Conservation (phyloP, 2,329 filamentous ascomycete genomes). For the Penicillium sp. region DNA sequence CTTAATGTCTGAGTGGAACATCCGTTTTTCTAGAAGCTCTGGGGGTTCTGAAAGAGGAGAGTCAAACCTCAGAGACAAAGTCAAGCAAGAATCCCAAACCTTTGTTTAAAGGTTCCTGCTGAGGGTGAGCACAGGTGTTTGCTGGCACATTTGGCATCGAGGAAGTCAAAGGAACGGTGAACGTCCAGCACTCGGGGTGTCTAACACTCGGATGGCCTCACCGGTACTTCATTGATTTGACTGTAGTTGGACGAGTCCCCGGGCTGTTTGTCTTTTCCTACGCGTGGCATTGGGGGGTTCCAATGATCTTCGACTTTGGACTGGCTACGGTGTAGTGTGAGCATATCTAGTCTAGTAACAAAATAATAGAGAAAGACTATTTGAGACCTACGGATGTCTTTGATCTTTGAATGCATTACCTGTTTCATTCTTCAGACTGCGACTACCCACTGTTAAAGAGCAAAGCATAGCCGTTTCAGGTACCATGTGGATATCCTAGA, state of each 20-base stretch:
- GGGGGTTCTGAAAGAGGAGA: constrained; percentile 25
- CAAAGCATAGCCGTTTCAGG: constrained; percentile 29
- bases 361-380: not conserved
- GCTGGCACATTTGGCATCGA: constrained; percentile 15
- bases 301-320: constrained; percentile 22
- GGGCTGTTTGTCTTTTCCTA: constrained; percentile 19
- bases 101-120: constrained; percentile 25
- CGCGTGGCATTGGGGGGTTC: constrained; percentile 3
- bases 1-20: constrained; percentile 17
- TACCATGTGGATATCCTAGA: constrained; percentile 33
- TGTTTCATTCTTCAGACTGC: constrained; percentile 34
- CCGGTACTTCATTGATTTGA: not conserved
- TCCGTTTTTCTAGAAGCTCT: constrained; percentile 21
- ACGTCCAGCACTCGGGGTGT: constrained; percentile 9
- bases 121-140: constrained; percentile 25
- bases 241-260: constrained; percentile 21
- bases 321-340: constrained; percentile 21
- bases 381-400: constrained; percentile 23
- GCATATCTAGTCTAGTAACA: constrained; percentile 1
- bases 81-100: constrained; percentile 19
- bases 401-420: constrained; percentile 32
- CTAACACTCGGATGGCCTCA: constrained; percentile 12
- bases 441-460: constrained; percentile 28
- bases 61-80: constrained; percentile 17
- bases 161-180: constrained; percentile 17